Conservation (phyloP, 1,284 basidiomycete genomes). For the Leccinum pallidistipes region DNA sequence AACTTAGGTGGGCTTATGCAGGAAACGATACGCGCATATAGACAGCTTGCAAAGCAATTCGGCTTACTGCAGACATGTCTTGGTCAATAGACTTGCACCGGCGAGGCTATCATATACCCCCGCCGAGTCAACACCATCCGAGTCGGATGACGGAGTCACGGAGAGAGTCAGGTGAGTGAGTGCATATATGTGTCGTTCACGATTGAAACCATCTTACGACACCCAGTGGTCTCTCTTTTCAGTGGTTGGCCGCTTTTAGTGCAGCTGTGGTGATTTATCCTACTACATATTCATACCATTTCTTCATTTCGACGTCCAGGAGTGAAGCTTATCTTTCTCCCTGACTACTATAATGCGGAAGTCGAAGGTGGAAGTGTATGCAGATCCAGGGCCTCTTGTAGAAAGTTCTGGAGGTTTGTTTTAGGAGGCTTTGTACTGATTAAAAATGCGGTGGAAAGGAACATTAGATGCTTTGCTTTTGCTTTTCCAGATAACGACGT, state of each 20-base stretch:
- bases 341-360: neutral
- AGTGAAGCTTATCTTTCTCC: neutral
- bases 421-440: neutral
- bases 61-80: conserved; percentile 22
- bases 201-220: neutral
- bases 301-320: neutral
- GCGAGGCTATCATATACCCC: conserved; percentile 3
- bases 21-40: conserved; percentile 8
- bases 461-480: too few species aligned
- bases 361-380: neutral
- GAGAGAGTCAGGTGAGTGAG: conserved; percentile 17
- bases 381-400: neutral
- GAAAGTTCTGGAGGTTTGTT: neutral
- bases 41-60: conserved; percentile 33
- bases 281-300: neutral
- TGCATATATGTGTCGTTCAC: conserved; percentile 14
- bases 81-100: conserved; percentile 8
- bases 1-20: too few species aligned
- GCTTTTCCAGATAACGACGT: too few species aligned
- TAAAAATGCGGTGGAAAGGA: too few species aligned
- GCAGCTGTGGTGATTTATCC: neutral
- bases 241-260: neutral
- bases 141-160: neutral
- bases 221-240: neutral
- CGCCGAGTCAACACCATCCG: neutral